Conservation (phyloP, 306 rosid genomes). For the Delonix regia region DNA sequence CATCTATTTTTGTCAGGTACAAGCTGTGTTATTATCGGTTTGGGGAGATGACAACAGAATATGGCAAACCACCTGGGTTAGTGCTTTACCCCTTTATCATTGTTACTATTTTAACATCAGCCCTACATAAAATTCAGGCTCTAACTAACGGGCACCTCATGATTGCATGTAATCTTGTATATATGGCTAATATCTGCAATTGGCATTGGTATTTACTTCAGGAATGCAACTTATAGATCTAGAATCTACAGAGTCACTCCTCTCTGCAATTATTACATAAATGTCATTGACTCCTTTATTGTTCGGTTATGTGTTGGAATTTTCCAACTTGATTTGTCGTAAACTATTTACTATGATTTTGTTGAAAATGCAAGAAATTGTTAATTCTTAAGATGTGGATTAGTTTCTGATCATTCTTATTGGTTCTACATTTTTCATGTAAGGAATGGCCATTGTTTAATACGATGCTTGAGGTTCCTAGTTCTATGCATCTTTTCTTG, state of each 20-base stretch:
- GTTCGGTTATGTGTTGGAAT: background rate
- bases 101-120: conserved; percentile 8
- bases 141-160: background rate
- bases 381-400: background rate
- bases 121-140: background rate
- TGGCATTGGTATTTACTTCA: conserved; percentile 9
- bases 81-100: conserved; percentile 32
- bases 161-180: background rate
- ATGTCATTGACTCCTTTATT: background rate
- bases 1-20: conserved; percentile 64
- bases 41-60: conserved; percentile 96
- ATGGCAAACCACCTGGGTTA: conserved; percentile 98
- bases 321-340: conserved; percentile 9
- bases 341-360: background rate
- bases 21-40: conserved; percentile 93
- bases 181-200: background rate
- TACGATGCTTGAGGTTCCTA: background rate
- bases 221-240: conserved; percentile 1
- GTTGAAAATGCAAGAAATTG: background rate
- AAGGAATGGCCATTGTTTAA: background rate
- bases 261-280: background rate
- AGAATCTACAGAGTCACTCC: background rate
- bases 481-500: background rate
- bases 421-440: conserved; percentile 1
- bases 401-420: background rate